A percentile compares a stretch with the other conserved stretches of the same genome.
These are phyloP conservation scores for Eimeria maxima DNA, from an alignment of 169 alveolate species.

Conservation along the genomic window DNA sequence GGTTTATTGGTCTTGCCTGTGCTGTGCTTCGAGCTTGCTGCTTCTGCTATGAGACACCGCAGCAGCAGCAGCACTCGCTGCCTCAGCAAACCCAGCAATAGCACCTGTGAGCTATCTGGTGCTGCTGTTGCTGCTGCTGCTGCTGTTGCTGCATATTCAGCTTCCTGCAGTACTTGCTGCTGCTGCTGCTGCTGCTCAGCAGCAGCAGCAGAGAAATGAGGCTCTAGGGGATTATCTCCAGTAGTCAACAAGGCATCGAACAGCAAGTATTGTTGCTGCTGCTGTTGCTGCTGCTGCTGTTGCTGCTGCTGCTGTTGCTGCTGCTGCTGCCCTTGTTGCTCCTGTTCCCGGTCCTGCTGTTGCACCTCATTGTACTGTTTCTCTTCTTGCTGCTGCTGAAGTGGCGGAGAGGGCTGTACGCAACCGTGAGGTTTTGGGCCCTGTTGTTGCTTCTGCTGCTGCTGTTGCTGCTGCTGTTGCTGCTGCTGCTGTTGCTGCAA, in stretches of 20 bases:
- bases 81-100: constrained; percentile 1
- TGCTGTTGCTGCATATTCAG: not conserved
- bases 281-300: constrained; percentile 37
- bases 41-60: constrained; percentile 7
- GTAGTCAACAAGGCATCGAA: not conserved
- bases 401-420: too few species aligned
- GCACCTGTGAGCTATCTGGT: not conserved
- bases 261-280: not conserved
- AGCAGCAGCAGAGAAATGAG: not conserved
- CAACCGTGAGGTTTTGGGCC: too few species aligned
- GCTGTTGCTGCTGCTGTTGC: constrained; percentile 16
- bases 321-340: constrained; percentile 22
- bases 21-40: not conserved
- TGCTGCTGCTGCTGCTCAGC: constrained; percentile 14
- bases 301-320: not conserved
- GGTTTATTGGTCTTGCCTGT: constrained; percentile 24
- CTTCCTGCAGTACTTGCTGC: constrained; percentile 12
- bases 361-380: not conserved
- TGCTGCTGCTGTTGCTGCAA: constrained; percentile 33
- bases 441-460: not conserved
- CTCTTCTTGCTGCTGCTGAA: not conserved
- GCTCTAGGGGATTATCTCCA: not conserved
- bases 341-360: constrained; percentile 6
- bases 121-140: constrained; percentile 17
- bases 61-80: constrained; percentile 30